These are phyloP conservation scores for Rhodamnia argentea DNA, from an alignment of 345 rosid genomes.

Conservation along the genomic window DNA sequence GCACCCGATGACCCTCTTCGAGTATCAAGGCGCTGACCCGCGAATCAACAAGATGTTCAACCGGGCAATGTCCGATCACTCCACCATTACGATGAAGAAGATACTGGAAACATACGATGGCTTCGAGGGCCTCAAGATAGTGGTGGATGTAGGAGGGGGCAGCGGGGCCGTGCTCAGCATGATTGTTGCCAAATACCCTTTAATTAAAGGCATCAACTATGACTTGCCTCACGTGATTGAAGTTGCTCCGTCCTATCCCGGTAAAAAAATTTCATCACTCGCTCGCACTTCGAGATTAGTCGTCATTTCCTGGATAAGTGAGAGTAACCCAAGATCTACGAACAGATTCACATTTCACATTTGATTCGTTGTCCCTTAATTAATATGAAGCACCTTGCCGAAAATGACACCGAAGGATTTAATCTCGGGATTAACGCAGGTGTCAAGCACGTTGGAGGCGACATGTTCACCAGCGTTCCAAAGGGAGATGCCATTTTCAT, in stretches of 20 bases:
- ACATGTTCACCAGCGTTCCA: constrained; percentile 74
- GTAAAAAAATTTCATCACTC: constrained; percentile 11
- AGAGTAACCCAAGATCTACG: neutral
- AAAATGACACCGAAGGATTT: neutral
- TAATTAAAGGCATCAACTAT: constrained; percentile 59
- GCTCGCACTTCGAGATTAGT: neutral
- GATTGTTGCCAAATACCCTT: constrained; percentile 61
- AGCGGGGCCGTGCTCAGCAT: constrained; percentile 55
- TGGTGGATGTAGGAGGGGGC: constrained; percentile 93
- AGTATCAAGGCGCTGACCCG: constrained; percentile 64
- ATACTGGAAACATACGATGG: constrained; percentile 66
- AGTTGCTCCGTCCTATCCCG: constrained; percentile 57
- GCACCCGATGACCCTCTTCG: constrained; percentile 62
- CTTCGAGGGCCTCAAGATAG: constrained; percentile 43
- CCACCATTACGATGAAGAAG: constrained; percentile 65
- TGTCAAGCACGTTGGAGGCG: constrained; percentile 75
- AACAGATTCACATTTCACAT: neutral
- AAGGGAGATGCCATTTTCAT: constrained; percentile 78
- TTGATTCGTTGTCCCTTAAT: neutral
- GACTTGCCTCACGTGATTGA: constrained; percentile 75
- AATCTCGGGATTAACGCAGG: constrained; percentile 11
- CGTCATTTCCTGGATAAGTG: neutral
- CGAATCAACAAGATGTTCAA: constrained; percentile 75
- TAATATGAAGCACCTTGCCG: neutral
- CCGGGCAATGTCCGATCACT: constrained; percentile 61